phyloP scores from a whole-genome alignment of 2,329 filamentous ascomycete species.

The Magnaporthiopsis poae region DNA sequence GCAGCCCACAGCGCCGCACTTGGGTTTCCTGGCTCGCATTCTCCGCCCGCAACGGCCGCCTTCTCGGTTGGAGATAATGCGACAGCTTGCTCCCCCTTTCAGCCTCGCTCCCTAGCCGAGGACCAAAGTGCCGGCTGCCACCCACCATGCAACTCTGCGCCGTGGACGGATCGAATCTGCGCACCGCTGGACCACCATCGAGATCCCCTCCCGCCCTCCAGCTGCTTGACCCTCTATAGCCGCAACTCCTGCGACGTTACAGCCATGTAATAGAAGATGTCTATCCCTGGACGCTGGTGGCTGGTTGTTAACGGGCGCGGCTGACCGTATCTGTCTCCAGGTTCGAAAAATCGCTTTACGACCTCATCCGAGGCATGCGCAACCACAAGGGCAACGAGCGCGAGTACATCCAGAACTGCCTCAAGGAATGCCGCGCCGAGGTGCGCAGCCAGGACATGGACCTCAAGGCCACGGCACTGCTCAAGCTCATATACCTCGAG shows the following conservation, averaged over 20 bases:
- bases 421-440: constrained; percentile 92
- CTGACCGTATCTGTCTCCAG: constrained; percentile 35
- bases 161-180: constrained; percentile 3
- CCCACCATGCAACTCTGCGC: background rate
- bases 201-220: constrained; percentile 5
- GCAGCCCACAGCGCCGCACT: background rate
- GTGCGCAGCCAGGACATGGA: constrained; percentile 93
- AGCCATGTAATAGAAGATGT: constrained; percentile 1
- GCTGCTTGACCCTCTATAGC: background rate
- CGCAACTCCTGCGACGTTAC: background rate
- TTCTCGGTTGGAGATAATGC: background rate
- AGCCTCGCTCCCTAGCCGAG: background rate
- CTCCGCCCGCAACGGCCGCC: background rate
- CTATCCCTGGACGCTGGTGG: background rate
- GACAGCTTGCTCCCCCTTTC: background rate
- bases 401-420: constrained; percentile 84
- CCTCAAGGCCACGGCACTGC: constrained; percentile 85
- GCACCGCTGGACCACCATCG: background rate
- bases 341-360: constrained; percentile 98
- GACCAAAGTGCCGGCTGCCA: background rate
- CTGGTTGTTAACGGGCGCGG: background rate
- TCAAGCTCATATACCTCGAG: constrained; percentile 94
- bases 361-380: constrained; percentile 91
- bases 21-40: background rate
- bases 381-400: constrained; percentile 92